Evolutionary conservation across 2,329 filamentous ascomycete species (phyloP), one percentile per base, ranked within the genome.

Genomic region (Aquanectria penicillioides): DNA sequence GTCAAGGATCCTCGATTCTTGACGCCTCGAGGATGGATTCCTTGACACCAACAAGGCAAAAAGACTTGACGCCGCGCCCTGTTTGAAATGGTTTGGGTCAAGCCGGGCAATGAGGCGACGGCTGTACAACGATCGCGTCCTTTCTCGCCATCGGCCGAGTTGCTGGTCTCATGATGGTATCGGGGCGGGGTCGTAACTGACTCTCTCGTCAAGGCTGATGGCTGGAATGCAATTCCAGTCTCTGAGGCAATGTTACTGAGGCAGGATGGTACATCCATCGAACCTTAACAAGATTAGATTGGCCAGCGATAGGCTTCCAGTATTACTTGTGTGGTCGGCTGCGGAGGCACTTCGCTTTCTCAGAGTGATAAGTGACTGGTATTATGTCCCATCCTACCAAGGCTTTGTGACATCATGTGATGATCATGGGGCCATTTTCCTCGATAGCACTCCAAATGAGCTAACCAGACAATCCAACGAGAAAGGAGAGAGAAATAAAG

Each of bases 161-260:
- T 53, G 51, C 15, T 33, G 20, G 50, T 18, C 12, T 18, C 23
- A 20, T 20, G n/a, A n/a, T n/a, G n/a, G 25, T 26, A 8, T 52
- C 44, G n/a, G 12, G 28, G 23, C 25, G 26, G 22, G 31, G 38
- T 26, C 15, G 22, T 22, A 20, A 17, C 31, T 37, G 11, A 17
- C 23, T 54, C 18, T 29, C n/a, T 28, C 47, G 46, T 6, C 52
- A 52, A 51, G 25, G 33, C 40, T 22, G 47, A 40, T 54, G 37
- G 50, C 37, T 56, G 8, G 25, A 46, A 52, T 58, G 46, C 44
- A 62, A 67, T 65, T 56, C 44, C 43, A 58, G 47, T 55, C 37
- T 13, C 49, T 40, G 43, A 56, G 33, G 60, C 65, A 47, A 68
- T 20, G 23, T 11, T 15, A 7, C 36, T 20, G 20, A 18, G 26